phyloP scores from a whole-genome alignment of 2,329 filamentous ascomycete genomes.

The Coccinonectria pachysandricola region DNA sequence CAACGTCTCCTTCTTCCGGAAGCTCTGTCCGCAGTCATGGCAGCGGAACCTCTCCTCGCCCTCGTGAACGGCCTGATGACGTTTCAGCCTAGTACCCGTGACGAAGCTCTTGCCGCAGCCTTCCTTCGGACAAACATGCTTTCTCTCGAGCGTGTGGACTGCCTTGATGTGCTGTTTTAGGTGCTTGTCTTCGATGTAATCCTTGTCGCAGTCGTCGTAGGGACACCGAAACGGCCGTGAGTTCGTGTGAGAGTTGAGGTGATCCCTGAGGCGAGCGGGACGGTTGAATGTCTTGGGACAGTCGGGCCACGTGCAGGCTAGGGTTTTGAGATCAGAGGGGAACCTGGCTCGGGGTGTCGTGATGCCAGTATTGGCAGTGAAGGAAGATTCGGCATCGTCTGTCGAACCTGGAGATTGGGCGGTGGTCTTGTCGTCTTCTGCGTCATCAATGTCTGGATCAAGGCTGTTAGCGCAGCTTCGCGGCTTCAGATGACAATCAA shows the following conservation, averaged over 20 bases:
- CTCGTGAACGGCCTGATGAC: slow-evolving; percentile 66
- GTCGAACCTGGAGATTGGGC: slow-evolving; percentile 24
- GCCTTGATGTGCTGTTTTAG: slow-evolving; percentile 77
- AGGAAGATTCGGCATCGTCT: slow-evolving; percentile 21
- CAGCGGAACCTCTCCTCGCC: slow-evolving; percentile 68
- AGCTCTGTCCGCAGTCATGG: slow-evolving; percentile 64
- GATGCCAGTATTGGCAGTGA: slow-evolving; percentile 20
- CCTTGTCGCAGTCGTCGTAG: slow-evolving; percentile 63
- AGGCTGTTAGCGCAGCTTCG: too few species aligned
- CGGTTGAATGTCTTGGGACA: slow-evolving; percentile 84
- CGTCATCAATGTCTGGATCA: slow-evolving; percentile 20
- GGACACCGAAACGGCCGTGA: slow-evolving; percentile 70
- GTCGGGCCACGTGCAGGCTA: slow-evolving; percentile 60
- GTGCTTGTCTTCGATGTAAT: slow-evolving; percentile 79
- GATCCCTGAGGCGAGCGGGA: slow-evolving; percentile 67
- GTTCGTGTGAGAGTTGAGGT: slow-evolving; percentile 76
- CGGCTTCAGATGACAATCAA: too few species aligned
- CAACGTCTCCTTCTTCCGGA: slow-evolving; percentile 79
- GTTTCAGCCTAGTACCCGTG: slow-evolving; percentile 65
- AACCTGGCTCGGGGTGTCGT: slow-evolving; percentile 41
- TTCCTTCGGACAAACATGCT: slow-evolving; percentile 59
- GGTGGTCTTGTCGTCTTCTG: slow-evolving; percentile 23
- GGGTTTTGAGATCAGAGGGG: slow-evolving; percentile 66
- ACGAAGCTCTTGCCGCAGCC: slow-evolving; percentile 74
- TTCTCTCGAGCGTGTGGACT: slow-evolving; percentile 61